A percentile compares a stretch with the other conserved stretches of the same genome.
phyloP scores from a whole-genome alignment of 176 grass and related monocot genomes.

The Puccinellia tenuiflora region DNA sequence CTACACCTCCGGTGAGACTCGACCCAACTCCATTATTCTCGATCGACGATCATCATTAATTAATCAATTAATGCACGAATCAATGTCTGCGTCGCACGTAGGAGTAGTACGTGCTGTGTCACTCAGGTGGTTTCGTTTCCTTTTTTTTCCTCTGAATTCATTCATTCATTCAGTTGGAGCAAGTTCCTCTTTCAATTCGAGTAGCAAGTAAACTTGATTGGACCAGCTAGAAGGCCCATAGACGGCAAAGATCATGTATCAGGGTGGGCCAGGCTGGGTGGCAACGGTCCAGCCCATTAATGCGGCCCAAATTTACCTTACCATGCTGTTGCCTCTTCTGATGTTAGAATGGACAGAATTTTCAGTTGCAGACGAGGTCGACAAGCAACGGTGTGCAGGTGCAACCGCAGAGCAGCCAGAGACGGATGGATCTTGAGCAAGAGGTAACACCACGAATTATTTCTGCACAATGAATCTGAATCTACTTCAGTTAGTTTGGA shows the following conservation, averaged over 20 bases:
- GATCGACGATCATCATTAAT: background rate
- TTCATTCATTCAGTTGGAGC: background rate
- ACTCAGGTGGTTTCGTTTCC: background rate
- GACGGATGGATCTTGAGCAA: constrained; percentile 45
- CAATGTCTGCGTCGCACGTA: background rate
- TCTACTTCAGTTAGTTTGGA: no score
- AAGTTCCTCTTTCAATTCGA: background rate
- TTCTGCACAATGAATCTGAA: no score
- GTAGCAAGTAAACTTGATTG: background rate
- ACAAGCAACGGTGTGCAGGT: background rate
- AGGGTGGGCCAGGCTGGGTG: no score
- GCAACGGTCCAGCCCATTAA: background rate
- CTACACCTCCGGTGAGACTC: constrained; percentile 8
- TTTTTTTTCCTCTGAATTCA: background rate
- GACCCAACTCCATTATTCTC: background rate
- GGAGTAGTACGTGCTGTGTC: no score
- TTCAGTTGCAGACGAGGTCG: constrained; percentile 14
- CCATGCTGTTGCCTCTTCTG: no score
- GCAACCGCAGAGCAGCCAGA: background rate
- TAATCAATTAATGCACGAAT: background rate
- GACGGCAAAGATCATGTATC: no score
- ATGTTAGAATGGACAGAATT: background rate
- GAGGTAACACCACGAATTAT: constrained; percentile 22
- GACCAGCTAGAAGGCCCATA: background rate
- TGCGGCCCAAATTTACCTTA: background rate